A percentile compares a stretch with the other conserved stretches of the same genome.
Evolutionary conservation across 768 basidiomycete species (phyloP).

Genomic region (Pulveroboletus sp.): DNA sequence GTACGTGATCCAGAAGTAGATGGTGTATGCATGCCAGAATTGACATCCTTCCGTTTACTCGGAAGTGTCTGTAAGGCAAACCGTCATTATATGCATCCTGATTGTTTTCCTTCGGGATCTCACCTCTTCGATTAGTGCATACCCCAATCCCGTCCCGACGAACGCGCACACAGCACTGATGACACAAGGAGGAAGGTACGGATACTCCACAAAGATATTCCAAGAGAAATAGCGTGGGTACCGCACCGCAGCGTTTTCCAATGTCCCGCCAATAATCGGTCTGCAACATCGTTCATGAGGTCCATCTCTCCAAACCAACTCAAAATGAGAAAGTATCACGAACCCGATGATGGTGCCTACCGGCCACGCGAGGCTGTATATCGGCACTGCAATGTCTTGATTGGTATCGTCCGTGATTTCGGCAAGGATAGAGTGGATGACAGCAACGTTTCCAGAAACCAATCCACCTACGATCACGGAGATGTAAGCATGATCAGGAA

Average conservation of each 20-base stretch:
- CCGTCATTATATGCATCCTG: neutral
- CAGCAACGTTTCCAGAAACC: slow-evolving; percentile 59
- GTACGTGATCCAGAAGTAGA: neutral
- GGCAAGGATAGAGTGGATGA: slow-evolving; percentile 57
- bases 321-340: neutral
- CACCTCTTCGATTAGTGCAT: slow-evolving; percentile 10
- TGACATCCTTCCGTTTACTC: slow-evolving; percentile 5
- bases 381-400: slow-evolving; percentile 54
- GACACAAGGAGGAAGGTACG: slow-evolving; percentile 5
- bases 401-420: slow-evolving; percentile 65
- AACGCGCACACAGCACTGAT: slow-evolving; percentile 1
- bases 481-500: neutral
- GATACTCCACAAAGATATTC: slow-evolving; percentile 7
- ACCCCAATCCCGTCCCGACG: neutral
- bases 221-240: slow-evolving; percentile 10
- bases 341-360: slow-evolving; percentile 2
- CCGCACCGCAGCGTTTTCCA: slow-evolving; percentile 8
- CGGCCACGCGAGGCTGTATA: slow-evolving; percentile 48
- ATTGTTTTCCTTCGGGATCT: neutral
- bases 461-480: slow-evolving; percentile 7
- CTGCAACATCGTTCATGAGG: neutral
- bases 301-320: neutral
- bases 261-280: slow-evolving; percentile 6
- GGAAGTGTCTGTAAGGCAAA: slow-evolving; percentile 15
- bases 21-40: neutral